Evolutionary conservation across 176 grass and related monocot genomes (phyloP).

Genomic region (Hsuehochloa calcarea): DNA sequence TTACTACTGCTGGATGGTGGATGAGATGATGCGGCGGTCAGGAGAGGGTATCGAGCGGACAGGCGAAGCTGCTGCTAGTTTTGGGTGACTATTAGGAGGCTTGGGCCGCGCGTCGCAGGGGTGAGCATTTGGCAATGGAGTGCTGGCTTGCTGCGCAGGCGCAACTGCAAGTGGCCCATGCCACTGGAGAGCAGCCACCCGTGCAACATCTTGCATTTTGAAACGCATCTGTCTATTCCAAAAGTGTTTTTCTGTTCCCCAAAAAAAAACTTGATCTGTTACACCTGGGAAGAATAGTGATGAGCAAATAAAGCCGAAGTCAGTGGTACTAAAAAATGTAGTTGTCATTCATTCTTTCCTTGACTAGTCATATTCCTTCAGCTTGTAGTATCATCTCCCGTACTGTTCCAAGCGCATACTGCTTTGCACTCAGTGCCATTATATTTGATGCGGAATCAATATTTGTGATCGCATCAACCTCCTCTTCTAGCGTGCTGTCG

Average conservation of each 20-base stretch:
- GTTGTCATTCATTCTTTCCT: neutral
- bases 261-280: neutral
- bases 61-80: neutral
- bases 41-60: conserved; percentile 5
- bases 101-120: neutral
- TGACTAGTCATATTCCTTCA: neutral
- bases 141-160: neutral
- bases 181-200: neutral
- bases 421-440: neutral
- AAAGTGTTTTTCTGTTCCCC: neutral
- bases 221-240: neutral
- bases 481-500: neutral
- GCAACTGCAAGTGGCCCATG: conserved; percentile 17
- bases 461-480: neutral
- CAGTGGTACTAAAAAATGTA: neutral
- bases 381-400: neutral
- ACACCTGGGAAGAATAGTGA: neutral
- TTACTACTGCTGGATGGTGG: neutral
- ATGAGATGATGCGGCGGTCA: neutral
- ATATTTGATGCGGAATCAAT: neutral
- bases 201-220: conserved; percentile 24
- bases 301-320: neutral
- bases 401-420: neutral
- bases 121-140: conserved; percentile 7
- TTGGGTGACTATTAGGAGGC: neutral